A percentile compares a stretch with the other conserved stretches of the same genome.
Conservation (phyloP, 495 filamentous ascomycete genomes). For the Penicillium atrosanguineum region DNA sequence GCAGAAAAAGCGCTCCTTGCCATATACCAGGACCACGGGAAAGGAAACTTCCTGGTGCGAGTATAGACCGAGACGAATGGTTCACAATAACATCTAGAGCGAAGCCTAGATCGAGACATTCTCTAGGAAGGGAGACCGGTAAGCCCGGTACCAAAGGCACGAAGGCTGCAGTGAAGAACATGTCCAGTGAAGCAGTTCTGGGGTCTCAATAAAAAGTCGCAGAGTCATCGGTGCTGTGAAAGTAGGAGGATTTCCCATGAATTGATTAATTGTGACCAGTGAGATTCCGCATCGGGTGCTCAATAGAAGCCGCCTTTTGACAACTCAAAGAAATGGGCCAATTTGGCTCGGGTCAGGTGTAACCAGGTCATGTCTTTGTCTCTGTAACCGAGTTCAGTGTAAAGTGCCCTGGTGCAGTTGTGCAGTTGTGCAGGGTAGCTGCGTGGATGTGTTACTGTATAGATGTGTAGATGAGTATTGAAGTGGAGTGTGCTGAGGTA, state of each 20-base stretch:
- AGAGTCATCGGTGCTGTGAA: neutral
- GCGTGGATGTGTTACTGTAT: neutral
- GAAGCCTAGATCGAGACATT: slow-evolving; percentile 14
- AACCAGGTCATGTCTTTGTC: neutral
- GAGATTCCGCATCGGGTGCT: neutral
- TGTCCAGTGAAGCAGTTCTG: slow-evolving; percentile 5
- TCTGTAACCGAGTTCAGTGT: no score
- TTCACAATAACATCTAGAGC: neutral
- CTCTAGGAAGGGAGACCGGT: neutral
- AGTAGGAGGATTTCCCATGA: neutral
- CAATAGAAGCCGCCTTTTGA: neutral
- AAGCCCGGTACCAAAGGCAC: neutral
- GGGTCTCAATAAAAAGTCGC: neutral
- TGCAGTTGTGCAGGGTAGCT: neutral
- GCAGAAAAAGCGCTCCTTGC: neutral
- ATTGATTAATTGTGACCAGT: neutral
- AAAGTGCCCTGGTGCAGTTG: no score
- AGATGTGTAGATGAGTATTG: neutral
- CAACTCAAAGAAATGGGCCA: neutral
- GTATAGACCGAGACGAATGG: neutral
- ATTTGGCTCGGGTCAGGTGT: neutral
- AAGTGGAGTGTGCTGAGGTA: neutral
- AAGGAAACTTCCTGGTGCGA: neutral
- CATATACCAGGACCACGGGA: neutral
- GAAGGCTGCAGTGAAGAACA: neutral